Conservation (phyloP, 129 eudicot species). For the Escallonia herrerae region DNA sequence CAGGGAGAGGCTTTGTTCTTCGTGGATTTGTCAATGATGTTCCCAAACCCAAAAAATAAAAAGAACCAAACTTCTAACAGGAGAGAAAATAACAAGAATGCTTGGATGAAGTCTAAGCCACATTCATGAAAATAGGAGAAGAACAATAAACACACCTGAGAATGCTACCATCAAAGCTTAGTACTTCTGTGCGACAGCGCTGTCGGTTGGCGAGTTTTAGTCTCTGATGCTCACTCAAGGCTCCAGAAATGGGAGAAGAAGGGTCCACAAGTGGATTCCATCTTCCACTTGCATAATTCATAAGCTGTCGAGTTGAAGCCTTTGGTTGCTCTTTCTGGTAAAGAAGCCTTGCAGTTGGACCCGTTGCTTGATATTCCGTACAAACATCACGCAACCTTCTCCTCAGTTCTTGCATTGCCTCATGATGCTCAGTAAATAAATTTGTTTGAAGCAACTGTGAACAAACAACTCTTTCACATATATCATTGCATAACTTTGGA, state of each 20-base stretch:
- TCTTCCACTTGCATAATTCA: slow-evolving; percentile 92
- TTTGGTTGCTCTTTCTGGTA: slow-evolving; percentile 83
- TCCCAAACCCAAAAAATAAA: too few species aligned
- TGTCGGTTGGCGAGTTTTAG: slow-evolving; percentile 69
- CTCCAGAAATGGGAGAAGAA: slow-evolving; percentile 92
- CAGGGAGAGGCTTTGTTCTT: too few species aligned
- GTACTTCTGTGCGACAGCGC: slow-evolving; percentile 75
- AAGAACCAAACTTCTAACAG: neutral
- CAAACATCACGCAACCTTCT: slow-evolving; percentile 64
- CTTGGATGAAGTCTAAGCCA: slow-evolving; percentile 12
- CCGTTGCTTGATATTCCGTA: slow-evolving; percentile 81
- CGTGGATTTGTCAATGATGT: too few species aligned
- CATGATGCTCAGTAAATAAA: slow-evolving; percentile 63
- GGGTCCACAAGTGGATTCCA: slow-evolving; percentile 92
- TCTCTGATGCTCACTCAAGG: slow-evolving; percentile 67
- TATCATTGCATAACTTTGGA: slow-evolving; percentile 73
- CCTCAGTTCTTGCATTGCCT: slow-evolving; percentile 89
- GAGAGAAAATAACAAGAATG: neutral
- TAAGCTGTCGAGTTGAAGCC: slow-evolving; percentile 48
- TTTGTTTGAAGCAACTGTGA: slow-evolving; percentile 85
- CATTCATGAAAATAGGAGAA: neutral
- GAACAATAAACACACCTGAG: slow-evolving; percentile 51
- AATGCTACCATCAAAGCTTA: slow-evolving; percentile 95
- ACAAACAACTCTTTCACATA: slow-evolving; percentile 74
- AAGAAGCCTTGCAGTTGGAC: slow-evolving; percentile 80